Percentiles rank a stretch among this genome's conserved stretches.
These are phyloP conservation scores for Paraglomus brasilianum DNA, from an alignment of 192 early-diverging fungal species.

Conservation along the genomic window DNA sequence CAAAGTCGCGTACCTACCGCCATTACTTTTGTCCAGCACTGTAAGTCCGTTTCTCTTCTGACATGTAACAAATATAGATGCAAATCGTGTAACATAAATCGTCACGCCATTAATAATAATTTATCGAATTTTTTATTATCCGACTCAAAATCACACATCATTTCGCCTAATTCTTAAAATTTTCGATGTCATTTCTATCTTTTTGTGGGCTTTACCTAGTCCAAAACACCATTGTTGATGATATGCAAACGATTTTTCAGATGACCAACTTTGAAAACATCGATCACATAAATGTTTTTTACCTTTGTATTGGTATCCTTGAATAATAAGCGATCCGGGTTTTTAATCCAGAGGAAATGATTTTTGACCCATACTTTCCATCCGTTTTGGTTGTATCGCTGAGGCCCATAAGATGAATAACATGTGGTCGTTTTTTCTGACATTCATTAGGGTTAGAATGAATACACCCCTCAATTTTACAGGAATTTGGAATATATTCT, in stretches of 20 bases:
- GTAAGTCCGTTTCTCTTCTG: too few relatives aligned
- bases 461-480: conserved; percentile 5
- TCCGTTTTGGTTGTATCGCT: conserved; percentile 19
- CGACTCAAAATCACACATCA: conserved; percentile 2
- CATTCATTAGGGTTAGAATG: conserved; percentile 12
- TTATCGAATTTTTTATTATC: conserved; percentile 1
- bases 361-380: too few relatives aligned
- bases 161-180: conserved; percentile 13
- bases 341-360: conserved; percentile 7
- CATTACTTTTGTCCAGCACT: too few relatives aligned
- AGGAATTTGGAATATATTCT: conserved; percentile 20
- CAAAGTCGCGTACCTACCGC: too few relatives aligned
- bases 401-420: conserved; percentile 26
- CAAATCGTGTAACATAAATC: too few relatives aligned
- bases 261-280: background rate
- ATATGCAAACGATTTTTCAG: background rate
- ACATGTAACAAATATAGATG: too few relatives aligned
- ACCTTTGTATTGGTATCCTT: background rate
- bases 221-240: background rate
- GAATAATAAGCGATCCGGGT: background rate
- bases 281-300: background rate
- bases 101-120: too few relatives aligned
- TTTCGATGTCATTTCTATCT: conserved; percentile 3
- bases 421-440: conserved; percentile 29
- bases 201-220: background rate